These are phyloP conservation scores for Glarea lozoyensis DNA, from an alignment of 495 filamentous ascomycete species.

Conservation along the genomic window DNA sequence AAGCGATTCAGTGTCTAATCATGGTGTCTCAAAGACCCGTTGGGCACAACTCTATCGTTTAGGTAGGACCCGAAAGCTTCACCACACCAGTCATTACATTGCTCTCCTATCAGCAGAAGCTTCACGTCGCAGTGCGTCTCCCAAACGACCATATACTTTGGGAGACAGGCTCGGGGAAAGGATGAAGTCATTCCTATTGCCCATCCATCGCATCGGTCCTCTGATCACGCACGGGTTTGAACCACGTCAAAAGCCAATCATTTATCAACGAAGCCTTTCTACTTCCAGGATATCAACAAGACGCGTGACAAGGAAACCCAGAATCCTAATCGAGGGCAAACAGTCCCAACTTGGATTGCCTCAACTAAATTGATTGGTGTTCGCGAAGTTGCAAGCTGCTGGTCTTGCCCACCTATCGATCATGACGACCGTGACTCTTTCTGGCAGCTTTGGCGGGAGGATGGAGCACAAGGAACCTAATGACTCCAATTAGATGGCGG, in stretches of 20 bases:
- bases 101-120: conserved; percentile 1
- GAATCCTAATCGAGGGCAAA: conserved; percentile 3
- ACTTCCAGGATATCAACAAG: not conserved
- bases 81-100: not conserved
- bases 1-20: not conserved
- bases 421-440: conserved; percentile 11
- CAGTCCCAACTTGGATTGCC: conserved; percentile 7
- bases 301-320: conserved; percentile 4
- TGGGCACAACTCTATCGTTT: conserved; percentile 8
- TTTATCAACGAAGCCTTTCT: not conserved
- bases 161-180: conserved; percentile 9
- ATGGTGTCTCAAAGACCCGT: not conserved
- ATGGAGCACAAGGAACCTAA: not conserved
- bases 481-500: conserved; percentile 13
- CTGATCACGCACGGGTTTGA: conserved; percentile 1
- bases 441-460: conserved; percentile 1
- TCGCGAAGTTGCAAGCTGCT: conserved; percentile 11
- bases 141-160: no score
- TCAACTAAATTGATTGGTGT: conserved; percentile 16
- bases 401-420: conserved; percentile 11
- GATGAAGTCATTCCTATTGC: conserved; percentile 7
- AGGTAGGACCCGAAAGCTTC: conserved; percentile 3
- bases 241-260: conserved; percentile 3
- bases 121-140: no score
- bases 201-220: conserved; percentile 2